Evolutionary conservation across 208 protist species (phyloP).

Genomic region (Wallacemonas sp.): DNA sequence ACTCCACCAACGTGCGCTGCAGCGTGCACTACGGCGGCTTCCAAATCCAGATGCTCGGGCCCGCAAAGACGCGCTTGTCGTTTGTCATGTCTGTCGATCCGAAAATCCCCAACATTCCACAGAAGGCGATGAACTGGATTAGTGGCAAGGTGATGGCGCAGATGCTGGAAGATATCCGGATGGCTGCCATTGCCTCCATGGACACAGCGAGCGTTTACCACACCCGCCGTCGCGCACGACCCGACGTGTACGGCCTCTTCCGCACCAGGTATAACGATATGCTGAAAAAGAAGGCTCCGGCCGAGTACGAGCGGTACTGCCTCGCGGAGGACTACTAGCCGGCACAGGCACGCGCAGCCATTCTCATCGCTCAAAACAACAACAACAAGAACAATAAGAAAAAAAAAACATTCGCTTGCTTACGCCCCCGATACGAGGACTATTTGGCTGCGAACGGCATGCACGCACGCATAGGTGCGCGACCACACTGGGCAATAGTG

Average conservation of each 20-base stretch:
- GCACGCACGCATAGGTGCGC: no score
- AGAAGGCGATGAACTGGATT: slow-evolving; percentile 53
- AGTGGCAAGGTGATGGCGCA: slow-evolving; percentile 47
- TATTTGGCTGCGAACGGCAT: no score
- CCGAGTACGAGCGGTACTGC: slow-evolving; percentile 15
- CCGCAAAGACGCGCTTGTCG: slow-evolving; percentile 31
- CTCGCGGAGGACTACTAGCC: slow-evolving; percentile 36
- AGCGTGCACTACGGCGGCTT: slow-evolving; percentile 51
- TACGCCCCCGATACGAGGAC: no score
- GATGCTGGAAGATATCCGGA: slow-evolving; percentile 30
- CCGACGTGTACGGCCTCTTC: slow-evolving; percentile 50
- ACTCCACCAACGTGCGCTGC: slow-evolving; percentile 27
- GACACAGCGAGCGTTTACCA: slow-evolving; percentile 41
- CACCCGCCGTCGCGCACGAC: slow-evolving; percentile 30
- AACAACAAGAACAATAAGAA: no score
- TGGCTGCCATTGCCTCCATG: slow-evolving; percentile 23
- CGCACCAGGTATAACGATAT: slow-evolving; percentile 42
- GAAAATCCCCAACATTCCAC: slow-evolving; percentile 50
- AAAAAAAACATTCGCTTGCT: no score
- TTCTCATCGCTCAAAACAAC: no score
- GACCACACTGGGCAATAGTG: no score
- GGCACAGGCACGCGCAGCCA: no score
- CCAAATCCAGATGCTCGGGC: slow-evolving; percentile 34
- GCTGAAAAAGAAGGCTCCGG: slow-evolving; percentile 17
- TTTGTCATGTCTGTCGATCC: slow-evolving; percentile 57